Evolutionary conservation across 257 asterid species (phyloP).

Genomic region (Solanum dulcamara): DNA sequence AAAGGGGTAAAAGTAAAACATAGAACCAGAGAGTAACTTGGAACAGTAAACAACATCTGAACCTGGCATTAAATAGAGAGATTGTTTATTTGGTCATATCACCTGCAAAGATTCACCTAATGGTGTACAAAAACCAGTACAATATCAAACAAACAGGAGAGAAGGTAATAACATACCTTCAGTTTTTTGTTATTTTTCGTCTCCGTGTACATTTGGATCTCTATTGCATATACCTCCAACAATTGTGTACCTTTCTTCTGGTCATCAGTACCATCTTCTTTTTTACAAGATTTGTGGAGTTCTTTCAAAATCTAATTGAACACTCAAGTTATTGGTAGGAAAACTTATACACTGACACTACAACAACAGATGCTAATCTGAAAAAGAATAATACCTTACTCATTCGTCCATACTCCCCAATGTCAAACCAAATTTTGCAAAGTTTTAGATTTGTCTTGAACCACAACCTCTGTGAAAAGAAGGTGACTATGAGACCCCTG

Average conservation of each 20-base stretch:
- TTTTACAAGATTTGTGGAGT: constrained; percentile 94
- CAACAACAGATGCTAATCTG: neutral
- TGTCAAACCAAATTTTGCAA: constrained; percentile 97
- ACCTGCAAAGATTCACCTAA: neutral
- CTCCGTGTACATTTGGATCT: constrained; percentile 97
- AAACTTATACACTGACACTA: neutral
- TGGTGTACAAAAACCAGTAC: neutral
- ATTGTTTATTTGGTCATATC: neutral
- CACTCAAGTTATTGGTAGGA: neutral
- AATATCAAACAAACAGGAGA: neutral
- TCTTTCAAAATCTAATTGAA: constrained; percentile 75
- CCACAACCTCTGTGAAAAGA: constrained; percentile 69
- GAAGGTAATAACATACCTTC: constrained; percentile 39
- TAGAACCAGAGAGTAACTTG: neutral
- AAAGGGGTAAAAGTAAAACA: neutral
- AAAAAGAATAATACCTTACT: constrained; percentile 48
- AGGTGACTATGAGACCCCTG: neutral
- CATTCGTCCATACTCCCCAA: constrained; percentile 90
- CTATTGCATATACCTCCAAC: constrained; percentile 96
- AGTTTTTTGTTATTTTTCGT: constrained; percentile 94
- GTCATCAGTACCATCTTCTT: constrained; percentile 96
- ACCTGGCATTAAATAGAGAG: neutral
- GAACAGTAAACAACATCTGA: neutral
- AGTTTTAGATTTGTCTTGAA: constrained; percentile 96
- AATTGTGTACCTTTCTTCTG: constrained; percentile 97